phyloP scores from a whole-genome alignment of 441 rosid species.

The Heliophila coronopifolia region DNA sequence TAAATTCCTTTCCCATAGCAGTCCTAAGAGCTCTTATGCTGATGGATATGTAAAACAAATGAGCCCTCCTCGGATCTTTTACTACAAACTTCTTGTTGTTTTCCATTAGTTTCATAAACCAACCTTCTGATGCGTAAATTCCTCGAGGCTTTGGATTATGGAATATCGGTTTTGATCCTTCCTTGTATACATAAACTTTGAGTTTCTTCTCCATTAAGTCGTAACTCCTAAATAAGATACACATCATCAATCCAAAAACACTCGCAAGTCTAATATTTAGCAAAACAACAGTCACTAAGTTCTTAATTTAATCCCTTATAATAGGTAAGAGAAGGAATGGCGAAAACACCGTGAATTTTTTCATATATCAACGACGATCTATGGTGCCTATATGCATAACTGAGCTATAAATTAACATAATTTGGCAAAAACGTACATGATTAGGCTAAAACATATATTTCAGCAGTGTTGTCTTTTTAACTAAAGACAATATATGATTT shows the following conservation, averaged over 20 bases:
- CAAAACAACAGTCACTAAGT: not conserved
- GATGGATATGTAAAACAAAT: constrained; percentile 78
- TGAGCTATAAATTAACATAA: no score
- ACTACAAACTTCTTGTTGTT: constrained; percentile 65
- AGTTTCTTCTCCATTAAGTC: constrained; percentile 71
- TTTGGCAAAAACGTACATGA: no score
- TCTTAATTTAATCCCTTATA: not conserved
- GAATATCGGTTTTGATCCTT: constrained; percentile 79
- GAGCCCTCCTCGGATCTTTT: constrained; percentile 74
- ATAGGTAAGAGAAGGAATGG: no score
- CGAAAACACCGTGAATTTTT: no score
- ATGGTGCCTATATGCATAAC: no score
- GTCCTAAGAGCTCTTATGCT: constrained; percentile 55
- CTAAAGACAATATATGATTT: no score
- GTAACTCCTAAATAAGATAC: constrained; percentile 50
- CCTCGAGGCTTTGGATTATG: constrained; percentile 71
- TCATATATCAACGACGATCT: no score
- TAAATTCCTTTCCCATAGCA: constrained; percentile 35
- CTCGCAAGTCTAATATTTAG: not conserved
- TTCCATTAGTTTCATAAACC: constrained; percentile 89
- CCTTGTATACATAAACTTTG: constrained; percentile 69
- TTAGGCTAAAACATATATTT: no score
- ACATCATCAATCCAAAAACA: constrained; percentile 11
- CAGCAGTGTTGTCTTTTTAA: no score
- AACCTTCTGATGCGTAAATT: constrained; percentile 87